Evolutionary conservation across 176 grass and related monocot genomes (phyloP).

Genomic region (maize (Zea mays)): Zm-B73-REFERENCE-NAM-5.0 NC_050103.1:180122001-180122500

Average conservation of each 20-base stretch:
- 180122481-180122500: background rate
- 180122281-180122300: constrained; percentile 91
- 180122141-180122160: constrained; percentile 11
- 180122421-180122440: constrained; percentile 11
- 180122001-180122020: constrained; percentile 97
- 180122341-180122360: constrained; percentile 95
- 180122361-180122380: constrained; percentile 99
- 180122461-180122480: constrained; percentile 5
- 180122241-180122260: constrained; percentile 99
- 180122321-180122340: constrained; percentile 81
- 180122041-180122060: constrained; percentile 98
- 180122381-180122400: constrained; percentile 88
- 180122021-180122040: constrained; percentile 96
- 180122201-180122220: background rate
- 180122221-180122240: constrained; percentile 55
- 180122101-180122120: constrained; percentile 89
- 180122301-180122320: constrained; percentile 95
- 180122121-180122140: constrained; percentile 75
- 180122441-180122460: constrained; percentile 17
- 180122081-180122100: constrained; percentile 91
- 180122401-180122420: constrained; percentile 28
- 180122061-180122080: constrained; percentile 94
- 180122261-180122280: constrained; percentile 96
- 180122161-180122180: background rate
- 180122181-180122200: constrained; percentile 1